phyloP scores from a whole-genome alignment of 805 yeast genomes.

The Metschnikowia continentalis region DNA sequence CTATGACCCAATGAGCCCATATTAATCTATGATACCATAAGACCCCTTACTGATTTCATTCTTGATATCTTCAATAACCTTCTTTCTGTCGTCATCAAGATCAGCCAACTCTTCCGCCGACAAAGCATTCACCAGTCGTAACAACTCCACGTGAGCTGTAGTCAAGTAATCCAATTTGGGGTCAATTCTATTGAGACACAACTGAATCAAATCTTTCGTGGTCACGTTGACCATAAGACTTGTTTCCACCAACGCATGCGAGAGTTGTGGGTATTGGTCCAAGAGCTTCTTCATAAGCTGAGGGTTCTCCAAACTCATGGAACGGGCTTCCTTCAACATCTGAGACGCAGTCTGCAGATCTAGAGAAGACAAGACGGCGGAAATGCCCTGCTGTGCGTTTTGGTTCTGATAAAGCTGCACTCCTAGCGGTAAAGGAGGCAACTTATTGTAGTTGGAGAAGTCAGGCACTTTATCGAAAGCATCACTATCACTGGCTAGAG shows the following conservation, averaged over 20 bases:
- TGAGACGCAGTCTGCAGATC: conserved; percentile 45
- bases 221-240: conserved; percentile 37
- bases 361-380: conserved; percentile 42
- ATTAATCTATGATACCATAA: conserved; percentile 18
- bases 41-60: conserved; percentile 22
- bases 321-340: conserved; percentile 37
- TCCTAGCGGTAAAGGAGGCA: conserved; percentile 41
- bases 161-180: conserved; percentile 27
- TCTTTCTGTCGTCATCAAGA: conserved; percentile 23
- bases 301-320: conserved; percentile 42
- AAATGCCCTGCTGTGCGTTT: conserved; percentile 34
- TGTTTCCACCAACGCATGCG: conserved; percentile 78
- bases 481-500: conserved; percentile 54
- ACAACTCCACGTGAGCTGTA: conserved; percentile 31
- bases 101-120: conserved; percentile 26
- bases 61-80: conserved; percentile 15
- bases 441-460: conserved; percentile 20
- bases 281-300: conserved; percentile 56
- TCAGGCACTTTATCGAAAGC: conserved; percentile 17
- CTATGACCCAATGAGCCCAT: conserved; percentile 7
- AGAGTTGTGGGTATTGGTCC: conserved; percentile 71
- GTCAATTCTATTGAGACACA: conserved; percentile 32
- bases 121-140: conserved; percentile 26
- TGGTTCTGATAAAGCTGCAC: conserved; percentile 39
- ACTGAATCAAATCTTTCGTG: conserved; percentile 33